Percentiles rank a stretch among this genome's conserved stretches.
Conservation (phyloP, 2,329 filamentous ascomycete genomes). For the Colletotrichum siamense region DNA sequence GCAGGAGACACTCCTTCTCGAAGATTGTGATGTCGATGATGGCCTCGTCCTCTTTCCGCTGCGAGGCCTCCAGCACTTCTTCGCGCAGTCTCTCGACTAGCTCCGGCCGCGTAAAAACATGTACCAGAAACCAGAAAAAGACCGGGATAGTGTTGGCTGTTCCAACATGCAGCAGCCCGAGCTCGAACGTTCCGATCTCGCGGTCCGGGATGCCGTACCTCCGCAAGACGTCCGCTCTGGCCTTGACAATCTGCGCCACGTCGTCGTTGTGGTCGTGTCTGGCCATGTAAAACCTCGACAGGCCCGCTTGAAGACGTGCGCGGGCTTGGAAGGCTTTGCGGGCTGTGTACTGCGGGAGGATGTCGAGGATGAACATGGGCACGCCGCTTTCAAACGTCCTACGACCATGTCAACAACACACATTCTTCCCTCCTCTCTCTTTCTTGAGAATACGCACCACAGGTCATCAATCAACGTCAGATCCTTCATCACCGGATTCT, state of each 20-base stretch:
- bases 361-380: constrained; percentile 30
- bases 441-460: constrained; percentile 25
- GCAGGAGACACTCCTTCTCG: background rate
- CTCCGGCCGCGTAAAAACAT: constrained; percentile 30
- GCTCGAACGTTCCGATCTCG: constrained; percentile 34
- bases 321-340: constrained; percentile 33
- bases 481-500: constrained; percentile 43
- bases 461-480: constrained; percentile 36
- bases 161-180: constrained; percentile 31
- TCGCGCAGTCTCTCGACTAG: constrained; percentile 29
- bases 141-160: constrained; percentile 40
- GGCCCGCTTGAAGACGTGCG: constrained; percentile 22
- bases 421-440: background rate
- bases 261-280: constrained; percentile 29
- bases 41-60: background rate
- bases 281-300: constrained; percentile 34
- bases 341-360: constrained; percentile 33
- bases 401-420: background rate
- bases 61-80: constrained; percentile 21
- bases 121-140: constrained; percentile 38
- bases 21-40: background rate
- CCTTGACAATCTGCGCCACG: constrained; percentile 30
- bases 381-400: constrained; percentile 33
- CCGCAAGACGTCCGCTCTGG: constrained; percentile 29
- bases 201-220: constrained; percentile 28